Evolutionary conservation across 176 grass and related monocot genomes (phyloP).

Genomic region (Dendrocalamus sinicus): DNA sequence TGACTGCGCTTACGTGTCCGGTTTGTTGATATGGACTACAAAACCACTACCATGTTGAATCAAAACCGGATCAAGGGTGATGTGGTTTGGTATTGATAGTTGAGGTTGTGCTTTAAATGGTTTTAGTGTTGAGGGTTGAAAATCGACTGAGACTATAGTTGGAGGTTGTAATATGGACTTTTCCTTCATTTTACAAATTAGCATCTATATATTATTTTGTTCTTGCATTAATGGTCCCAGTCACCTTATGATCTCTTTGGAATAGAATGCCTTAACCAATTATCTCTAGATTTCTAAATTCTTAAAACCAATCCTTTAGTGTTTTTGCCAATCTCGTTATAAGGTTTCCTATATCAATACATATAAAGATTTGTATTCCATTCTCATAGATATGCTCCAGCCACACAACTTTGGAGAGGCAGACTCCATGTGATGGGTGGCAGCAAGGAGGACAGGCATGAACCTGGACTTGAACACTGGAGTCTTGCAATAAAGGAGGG

Average conservation of each 20-base stretch:
- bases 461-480: constrained; percentile 72
- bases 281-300: background rate
- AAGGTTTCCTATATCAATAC: no score
- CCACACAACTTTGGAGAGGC: constrained; percentile 81
- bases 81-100: no score
- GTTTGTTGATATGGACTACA: no score
- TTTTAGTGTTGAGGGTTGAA: no score
- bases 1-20: no score
- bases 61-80: no score
- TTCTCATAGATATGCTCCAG: constrained; percentile 67
- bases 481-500: constrained; percentile 77
- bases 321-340: background rate
- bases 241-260: background rate
- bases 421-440: constrained; percentile 87
- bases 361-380: background rate
- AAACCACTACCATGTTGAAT: no score
- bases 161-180: no score
- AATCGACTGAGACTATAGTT: no score
- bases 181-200: background rate
- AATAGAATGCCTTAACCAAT: background rate
- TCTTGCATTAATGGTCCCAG: background rate
- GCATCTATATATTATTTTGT: background rate
- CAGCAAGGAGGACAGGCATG: constrained; percentile 87
- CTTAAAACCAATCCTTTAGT: no score
- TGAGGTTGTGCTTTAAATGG: no score